These are phyloP conservation scores for Tanacetum coccineum DNA, from an alignment of 129 eudicot species.

Conservation along the genomic window DNA sequence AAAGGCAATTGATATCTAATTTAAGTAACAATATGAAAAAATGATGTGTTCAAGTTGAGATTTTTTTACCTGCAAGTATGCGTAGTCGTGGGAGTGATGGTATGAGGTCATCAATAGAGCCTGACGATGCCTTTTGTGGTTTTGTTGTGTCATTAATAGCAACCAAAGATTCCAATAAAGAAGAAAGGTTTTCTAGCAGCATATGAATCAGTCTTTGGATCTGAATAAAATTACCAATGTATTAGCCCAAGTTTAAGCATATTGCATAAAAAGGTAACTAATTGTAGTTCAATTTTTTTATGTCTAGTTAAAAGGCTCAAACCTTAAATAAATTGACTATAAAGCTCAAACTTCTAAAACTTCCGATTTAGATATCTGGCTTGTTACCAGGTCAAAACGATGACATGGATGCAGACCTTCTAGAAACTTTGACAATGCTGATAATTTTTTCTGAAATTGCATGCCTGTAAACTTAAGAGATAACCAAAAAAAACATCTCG, in stretches of 20 bases:
- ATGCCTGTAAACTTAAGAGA: too few relatives aligned
- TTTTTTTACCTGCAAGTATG: constrained; percentile 56
- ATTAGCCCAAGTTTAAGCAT: not conserved
- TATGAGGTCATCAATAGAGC: constrained; percentile 39
- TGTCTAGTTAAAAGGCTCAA: too few relatives aligned
- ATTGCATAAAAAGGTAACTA: too few relatives aligned
- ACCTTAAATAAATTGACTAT: too few relatives aligned
- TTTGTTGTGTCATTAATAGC: constrained; percentile 35
- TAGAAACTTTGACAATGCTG: not conserved
- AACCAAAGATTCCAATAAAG: constrained; percentile 59
- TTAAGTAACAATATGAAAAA: not conserved
- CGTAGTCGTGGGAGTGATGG: constrained; percentile 63
- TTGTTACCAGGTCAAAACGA: not conserved
- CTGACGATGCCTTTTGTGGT: constrained; percentile 30
- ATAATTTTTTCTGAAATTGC: not conserved
- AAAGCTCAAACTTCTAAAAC: not conserved
- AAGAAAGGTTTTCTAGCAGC: constrained; percentile 67
- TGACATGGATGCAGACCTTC: not conserved
- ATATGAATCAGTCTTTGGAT: constrained; percentile 77
- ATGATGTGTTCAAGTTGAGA: not conserved
- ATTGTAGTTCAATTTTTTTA: too few relatives aligned
- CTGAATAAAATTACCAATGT: constrained; percentile 39
- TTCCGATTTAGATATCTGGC: not conserved
- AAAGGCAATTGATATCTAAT: too few relatives aligned
- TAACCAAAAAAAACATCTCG: too few relatives aligned